A percentile compares a stretch with the other conserved stretches of the same genome.
These are phyloP conservation scores for Cicer cuneatum DNA, from an alignment of 306 rosid species.

Conservation along the genomic window DNA sequence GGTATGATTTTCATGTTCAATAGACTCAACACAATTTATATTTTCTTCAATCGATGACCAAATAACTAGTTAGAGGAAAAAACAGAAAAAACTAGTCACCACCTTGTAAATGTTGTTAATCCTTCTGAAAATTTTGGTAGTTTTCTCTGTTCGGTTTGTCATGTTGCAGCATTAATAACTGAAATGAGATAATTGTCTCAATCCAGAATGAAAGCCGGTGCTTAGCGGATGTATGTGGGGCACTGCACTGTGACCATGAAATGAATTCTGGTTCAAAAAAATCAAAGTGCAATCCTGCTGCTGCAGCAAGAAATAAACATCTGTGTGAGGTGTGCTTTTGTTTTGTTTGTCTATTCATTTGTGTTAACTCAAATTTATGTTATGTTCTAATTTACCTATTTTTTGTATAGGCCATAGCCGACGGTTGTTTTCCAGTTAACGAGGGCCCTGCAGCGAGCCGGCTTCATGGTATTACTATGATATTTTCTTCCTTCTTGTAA, in stretches of 20 bases:
- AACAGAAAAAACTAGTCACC: conserved; percentile 1
- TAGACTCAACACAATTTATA: background rate
- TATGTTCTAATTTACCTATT: conserved; percentile 35
- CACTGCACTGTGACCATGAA: conserved; percentile 71
- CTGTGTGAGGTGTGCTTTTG: conserved; percentile 76
- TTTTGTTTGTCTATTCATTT: conserved; percentile 24
- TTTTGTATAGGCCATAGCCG: conserved; percentile 61
- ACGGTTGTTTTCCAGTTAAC: conserved; percentile 71
- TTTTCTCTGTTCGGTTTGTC: conserved; percentile 17
- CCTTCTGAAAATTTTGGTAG: background rate
- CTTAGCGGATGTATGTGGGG: conserved; percentile 81
- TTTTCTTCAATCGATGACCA: conserved; percentile 28
- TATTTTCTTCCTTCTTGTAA: conserved; percentile 36
- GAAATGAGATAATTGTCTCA: conserved; percentile 48
- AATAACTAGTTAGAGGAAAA: conserved; percentile 25
- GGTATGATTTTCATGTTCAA: conserved; percentile 52
- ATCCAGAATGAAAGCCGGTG: conserved; percentile 72
- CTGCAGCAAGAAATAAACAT: conserved; percentile 72
- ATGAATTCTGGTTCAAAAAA: conserved; percentile 57
- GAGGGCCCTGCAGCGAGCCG: conserved; percentile 70
- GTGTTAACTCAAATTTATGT: conserved; percentile 4
- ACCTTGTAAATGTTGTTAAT: background rate
- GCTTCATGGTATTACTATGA: conserved; percentile 65
- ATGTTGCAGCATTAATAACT: conserved; percentile 33
- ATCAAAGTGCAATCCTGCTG: conserved; percentile 81